Conservation (phyloP, 257 asterid species). For the Petunia axillaris region DNA sequence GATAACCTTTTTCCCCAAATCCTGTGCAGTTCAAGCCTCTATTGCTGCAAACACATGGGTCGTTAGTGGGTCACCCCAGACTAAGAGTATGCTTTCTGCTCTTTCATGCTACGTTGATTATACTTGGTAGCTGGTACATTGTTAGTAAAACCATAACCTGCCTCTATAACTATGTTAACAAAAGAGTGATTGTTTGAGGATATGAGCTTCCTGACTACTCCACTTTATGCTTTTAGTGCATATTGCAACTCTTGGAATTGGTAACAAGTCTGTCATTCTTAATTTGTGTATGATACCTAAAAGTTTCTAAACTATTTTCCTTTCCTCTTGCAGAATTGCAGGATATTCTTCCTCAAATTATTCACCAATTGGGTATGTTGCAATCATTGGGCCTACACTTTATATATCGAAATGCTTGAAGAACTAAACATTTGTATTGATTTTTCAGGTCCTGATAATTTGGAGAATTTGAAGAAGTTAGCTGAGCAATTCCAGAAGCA, state of each 20-base stretch:
- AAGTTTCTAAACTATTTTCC: not conserved
- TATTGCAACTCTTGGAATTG: not conserved
- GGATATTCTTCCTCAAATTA: conserved; percentile 56
- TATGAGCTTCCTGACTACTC: not conserved
- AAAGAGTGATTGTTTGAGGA: not conserved
- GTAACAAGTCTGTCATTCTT: not conserved
- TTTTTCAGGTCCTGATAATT: conserved; percentile 71
- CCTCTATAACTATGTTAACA: not conserved
- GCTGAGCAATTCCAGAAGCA: conserved; percentile 87
- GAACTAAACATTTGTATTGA: no score
- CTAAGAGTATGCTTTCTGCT: conserved; percentile 56
- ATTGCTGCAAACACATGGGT: conserved; percentile 87
- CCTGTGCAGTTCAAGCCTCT: conserved; percentile 69
- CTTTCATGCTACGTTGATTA: not conserved
- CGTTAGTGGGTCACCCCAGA: conserved; percentile 81
- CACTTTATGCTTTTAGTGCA: not conserved
- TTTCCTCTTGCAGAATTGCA: conserved; percentile 54
- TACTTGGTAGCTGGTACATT: not conserved
- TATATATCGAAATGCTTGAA: not conserved
- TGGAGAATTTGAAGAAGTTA: conserved; percentile 77
- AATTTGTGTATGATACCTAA: not conserved
- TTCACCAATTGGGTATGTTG: conserved; percentile 49
- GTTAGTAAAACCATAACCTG: not conserved
- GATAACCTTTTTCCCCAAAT: not conserved
- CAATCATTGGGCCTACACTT: not conserved